Percentiles rank a stretch among this genome's conserved stretches.
Conservation (phyloP, 805 yeast species). For the Barnettozyma botsteinii region DNA sequence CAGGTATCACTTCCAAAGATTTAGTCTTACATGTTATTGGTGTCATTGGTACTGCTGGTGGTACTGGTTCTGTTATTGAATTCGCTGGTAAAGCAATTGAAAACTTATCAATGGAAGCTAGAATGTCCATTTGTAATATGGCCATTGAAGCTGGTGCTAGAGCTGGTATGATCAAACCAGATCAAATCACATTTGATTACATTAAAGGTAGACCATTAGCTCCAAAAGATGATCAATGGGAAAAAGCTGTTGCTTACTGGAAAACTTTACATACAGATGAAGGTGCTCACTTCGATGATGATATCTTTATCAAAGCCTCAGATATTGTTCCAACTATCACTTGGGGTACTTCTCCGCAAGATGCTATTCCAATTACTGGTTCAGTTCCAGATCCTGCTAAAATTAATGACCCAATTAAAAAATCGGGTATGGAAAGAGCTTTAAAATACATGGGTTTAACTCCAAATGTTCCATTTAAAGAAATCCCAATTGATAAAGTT, state of each 20-base stretch:
- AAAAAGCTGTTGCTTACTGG: slow-evolving; percentile 91
- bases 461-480: slow-evolving; percentile 73
- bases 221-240: slow-evolving; percentile 93
- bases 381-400: slow-evolving; percentile 85
- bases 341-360: slow-evolving; percentile 99
- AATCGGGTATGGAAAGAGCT: slow-evolving; percentile 86
- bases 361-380: slow-evolving; percentile 91
- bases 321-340: slow-evolving; percentile 95
- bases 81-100: slow-evolving; percentile 95
- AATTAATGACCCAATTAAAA: slow-evolving; percentile 64
- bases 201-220: slow-evolving; percentile 92
- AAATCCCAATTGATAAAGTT: slow-evolving; percentile 82
- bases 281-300: slow-evolving; percentile 85
- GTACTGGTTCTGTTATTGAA: slow-evolving; percentile 95
- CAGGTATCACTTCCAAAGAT: slow-evolving; percentile 96
- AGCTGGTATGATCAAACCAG: slow-evolving; percentile 99
- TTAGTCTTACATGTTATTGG: slow-evolving; percentile 92
- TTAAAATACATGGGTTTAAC: slow-evolving; percentile 85
- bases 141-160: slow-evolving; percentile 98
- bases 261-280: slow-evolving; percentile 79
- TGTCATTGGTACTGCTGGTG: slow-evolving; percentile 98
- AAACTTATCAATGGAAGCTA: slow-evolving; percentile 88
- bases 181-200: slow-evolving; percentile 80
- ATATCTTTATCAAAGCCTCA: slow-evolving; percentile 69
- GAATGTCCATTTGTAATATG: slow-evolving; percentile 99